Evolutionary conservation across 257 asterid genomes (phyloP).

Genomic region (Forsythia viridissima): DNA sequence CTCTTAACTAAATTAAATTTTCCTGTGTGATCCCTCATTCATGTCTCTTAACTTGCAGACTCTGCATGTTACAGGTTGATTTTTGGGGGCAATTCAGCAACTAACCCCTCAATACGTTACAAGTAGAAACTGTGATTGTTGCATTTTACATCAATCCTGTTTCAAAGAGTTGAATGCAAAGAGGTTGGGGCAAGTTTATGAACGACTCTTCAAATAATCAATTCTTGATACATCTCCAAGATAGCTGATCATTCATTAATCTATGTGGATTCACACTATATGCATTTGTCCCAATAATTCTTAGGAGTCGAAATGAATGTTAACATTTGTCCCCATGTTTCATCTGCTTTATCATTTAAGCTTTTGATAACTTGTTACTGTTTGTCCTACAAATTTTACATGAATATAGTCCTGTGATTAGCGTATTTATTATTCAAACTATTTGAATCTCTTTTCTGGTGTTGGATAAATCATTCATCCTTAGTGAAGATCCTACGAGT

Average conservation of each 20-base stretch:
- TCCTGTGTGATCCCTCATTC: background rate
- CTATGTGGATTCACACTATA: background rate
- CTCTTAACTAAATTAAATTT: background rate
- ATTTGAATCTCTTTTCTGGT: too few species aligned
- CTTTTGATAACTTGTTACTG: too few species aligned
- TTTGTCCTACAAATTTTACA: too few species aligned
- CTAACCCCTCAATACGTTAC: background rate
- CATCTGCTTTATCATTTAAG: too few species aligned
- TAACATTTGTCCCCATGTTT: too few species aligned
- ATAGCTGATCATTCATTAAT: background rate
- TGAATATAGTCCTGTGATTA: too few species aligned
- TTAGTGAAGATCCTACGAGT: too few species aligned
- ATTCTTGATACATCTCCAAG: background rate
- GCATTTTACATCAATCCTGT: background rate
- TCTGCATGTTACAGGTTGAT: background rate
- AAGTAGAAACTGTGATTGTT: background rate
- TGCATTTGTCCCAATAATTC: background rate
- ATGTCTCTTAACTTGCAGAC: background rate
- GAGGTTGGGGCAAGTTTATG: background rate
- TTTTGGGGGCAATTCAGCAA: background rate
- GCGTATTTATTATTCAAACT: too few species aligned
- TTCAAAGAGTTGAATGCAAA: background rate
- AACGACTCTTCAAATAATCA: background rate
- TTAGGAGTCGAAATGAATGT: background rate
- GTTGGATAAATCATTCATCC: too few species aligned